These are phyloP conservation scores for Colletotrichum sp. DNA, from an alignment of 2,329 filamentous ascomycete genomes.

Conservation along the genomic window DNA sequence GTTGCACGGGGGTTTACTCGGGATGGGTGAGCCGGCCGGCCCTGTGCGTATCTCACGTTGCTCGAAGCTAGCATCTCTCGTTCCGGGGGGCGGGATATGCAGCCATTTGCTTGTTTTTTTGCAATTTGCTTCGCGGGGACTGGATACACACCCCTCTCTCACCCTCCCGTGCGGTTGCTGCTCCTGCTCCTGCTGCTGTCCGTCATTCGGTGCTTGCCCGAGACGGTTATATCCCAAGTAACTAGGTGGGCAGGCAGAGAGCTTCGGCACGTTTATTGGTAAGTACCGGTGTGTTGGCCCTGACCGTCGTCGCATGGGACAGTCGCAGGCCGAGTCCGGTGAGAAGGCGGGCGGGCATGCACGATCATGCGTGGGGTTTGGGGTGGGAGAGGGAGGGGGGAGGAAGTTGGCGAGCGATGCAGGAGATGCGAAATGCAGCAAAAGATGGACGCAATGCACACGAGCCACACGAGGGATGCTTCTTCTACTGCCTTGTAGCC, in stretches of 20 bases:
- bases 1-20: background rate
- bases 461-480: background rate
- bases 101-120: background rate
- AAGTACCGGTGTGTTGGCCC: background rate
- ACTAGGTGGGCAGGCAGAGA: background rate
- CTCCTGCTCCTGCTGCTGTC: background rate
- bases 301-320: background rate
- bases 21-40: background rate
- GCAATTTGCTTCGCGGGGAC: too few species aligned
- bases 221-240: background rate
- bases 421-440: background rate
- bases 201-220: background rate
- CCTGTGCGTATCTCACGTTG: constrained; percentile 9
- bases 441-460: background rate
- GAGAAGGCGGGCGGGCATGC: background rate
- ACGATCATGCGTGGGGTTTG: background rate
- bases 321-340: background rate
- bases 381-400: background rate
- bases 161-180: background rate
- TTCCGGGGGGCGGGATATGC: background rate
- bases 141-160: background rate
- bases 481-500: background rate
- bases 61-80: background rate
- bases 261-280: background rate
- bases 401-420: background rate